Evolutionary conservation across 2,329 filamentous ascomycete genomes (phyloP), one percentile per base, ranked within the genome.

Genomic region (Periconia sp.): DNA sequence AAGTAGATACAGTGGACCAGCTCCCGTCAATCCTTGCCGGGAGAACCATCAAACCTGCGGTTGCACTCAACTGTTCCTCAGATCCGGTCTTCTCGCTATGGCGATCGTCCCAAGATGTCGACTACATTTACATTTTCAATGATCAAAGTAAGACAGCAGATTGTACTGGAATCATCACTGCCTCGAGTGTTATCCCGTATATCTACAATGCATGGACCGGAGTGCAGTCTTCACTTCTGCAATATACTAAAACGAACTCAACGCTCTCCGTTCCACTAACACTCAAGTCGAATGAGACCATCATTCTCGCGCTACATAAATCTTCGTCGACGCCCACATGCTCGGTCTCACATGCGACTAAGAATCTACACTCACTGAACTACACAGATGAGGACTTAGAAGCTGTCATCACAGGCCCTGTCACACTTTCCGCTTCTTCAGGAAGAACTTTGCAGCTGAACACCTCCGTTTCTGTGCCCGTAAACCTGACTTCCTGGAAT

Each of bases 151-250:
- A 26, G 13, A 13, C 28, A 16, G 33, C 44, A 10, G 19, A 43
- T 6, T 52, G 50, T 31, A 34, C 35, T 19, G 49, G 43, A 3
- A 46, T 24, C 2, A 45, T 57, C 34, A 22, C 38, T 15, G 36
- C 38, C 8, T 32, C 30, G 10, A 28, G 28, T 23, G 50, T 41
- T 13, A 48, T 42, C 5, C 73, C 74, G 4, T 73, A 69, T 46
- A 22, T 61, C 21, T 69, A 70, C 37, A 60, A 78, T 50, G 69
- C 72, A 4, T 78, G 73, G 71, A 74, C 72, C 1, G 75, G 75
- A 6, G 52, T 58, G 4, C 39, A 59, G 18, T 64, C 42, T 4
- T 65, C 65, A 0, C 44, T 75, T 15, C 29, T 63, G 1, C 50
- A 58, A 4, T 75, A 74, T 42, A 55, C 59, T n/a, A 46, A 57